A percentile compares a stretch with the other conserved stretches of the same genome.
Evolutionary conservation across 345 rosid species (phyloP).

Genomic region (Rhizophora apiculata): DNA sequence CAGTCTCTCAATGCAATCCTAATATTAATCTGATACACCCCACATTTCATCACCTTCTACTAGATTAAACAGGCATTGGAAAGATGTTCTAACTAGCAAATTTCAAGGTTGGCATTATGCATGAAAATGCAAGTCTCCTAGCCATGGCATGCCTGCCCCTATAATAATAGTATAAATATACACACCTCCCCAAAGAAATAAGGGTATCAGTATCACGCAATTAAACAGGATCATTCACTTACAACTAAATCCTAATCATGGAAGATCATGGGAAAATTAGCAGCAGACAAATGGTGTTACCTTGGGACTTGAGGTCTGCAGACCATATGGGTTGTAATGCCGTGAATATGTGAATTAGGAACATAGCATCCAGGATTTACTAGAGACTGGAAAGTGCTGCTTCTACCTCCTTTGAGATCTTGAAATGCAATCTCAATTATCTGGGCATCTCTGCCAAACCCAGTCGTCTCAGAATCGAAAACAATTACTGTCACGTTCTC

Average conservation of each 20-base stretch:
- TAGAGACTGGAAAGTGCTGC: slow-evolving; percentile 81
- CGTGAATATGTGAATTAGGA: slow-evolving; percentile 47
- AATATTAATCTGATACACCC: too few species aligned
- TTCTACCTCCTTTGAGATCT: slow-evolving; percentile 79
- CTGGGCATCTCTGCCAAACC: slow-evolving; percentile 48
- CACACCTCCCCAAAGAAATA: neutral
- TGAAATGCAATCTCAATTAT: slow-evolving; percentile 78
- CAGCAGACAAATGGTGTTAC: slow-evolving; percentile 28
- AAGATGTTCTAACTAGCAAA: too few species aligned
- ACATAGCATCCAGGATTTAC: slow-evolving; percentile 53
- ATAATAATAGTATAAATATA: too few species aligned
- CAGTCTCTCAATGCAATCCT: too few species aligned
- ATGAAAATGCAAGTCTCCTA: too few species aligned
- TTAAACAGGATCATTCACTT: neutral
- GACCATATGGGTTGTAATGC: slow-evolving; percentile 71
- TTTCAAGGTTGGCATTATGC: too few species aligned
- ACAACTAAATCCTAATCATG: neutral
- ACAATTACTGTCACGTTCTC: slow-evolving; percentile 54
- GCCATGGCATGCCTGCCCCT: too few species aligned
- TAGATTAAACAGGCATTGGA: too few species aligned
- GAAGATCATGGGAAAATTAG: slow-evolving; percentile 1
- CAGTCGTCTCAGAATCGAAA: slow-evolving; percentile 79
- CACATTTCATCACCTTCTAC: too few species aligned
- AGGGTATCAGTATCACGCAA: neutral
- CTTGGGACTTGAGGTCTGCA: slow-evolving; percentile 72